Evolutionary conservation across 169 alveolate genomes (phyloP).

Genomic region (Cryptosporidium xiaoi): DNA sequence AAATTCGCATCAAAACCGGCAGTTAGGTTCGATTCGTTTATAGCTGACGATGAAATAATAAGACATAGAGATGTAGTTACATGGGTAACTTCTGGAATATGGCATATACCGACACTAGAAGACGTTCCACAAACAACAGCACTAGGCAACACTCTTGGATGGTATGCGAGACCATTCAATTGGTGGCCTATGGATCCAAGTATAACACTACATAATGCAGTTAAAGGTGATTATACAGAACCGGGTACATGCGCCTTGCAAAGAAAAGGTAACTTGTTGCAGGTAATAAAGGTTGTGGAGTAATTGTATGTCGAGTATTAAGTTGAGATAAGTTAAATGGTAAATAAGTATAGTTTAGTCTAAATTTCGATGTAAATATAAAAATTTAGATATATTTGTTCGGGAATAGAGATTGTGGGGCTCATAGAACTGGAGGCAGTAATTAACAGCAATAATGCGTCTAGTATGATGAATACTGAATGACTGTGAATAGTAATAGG

Average conservation of each 20-base stretch:
- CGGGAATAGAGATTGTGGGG: too few species aligned
- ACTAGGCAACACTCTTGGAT: conserved; percentile 80
- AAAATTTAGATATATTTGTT: too few species aligned
- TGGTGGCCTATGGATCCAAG: conserved; percentile 78
- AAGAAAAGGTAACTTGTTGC: conserved; percentile 73
- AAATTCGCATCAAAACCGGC: conserved; percentile 81
- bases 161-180: conserved; percentile 78
- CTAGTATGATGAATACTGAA: too few species aligned
- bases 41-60: conserved; percentile 77
- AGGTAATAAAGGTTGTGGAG: conserved; percentile 47
- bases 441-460: too few species aligned
- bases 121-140: conserved; percentile 81
- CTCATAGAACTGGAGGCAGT: too few species aligned
- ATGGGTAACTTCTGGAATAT: conserved; percentile 79
- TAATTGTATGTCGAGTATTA: background rate
- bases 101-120: conserved; percentile 81
- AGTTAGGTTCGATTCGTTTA: conserved; percentile 79
- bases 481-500: too few species aligned
- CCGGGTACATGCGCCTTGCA: conserved; percentile 82
- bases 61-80: conserved; percentile 80
- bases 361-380: background rate
- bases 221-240: conserved; percentile 79
- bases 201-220: conserved; percentile 79
- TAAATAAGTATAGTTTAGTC: background rate
- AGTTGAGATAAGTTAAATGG: background rate